Conservation (phyloP, 768 basidiomycete genomes). For the Lactarius pseudohatsudake region DNA sequence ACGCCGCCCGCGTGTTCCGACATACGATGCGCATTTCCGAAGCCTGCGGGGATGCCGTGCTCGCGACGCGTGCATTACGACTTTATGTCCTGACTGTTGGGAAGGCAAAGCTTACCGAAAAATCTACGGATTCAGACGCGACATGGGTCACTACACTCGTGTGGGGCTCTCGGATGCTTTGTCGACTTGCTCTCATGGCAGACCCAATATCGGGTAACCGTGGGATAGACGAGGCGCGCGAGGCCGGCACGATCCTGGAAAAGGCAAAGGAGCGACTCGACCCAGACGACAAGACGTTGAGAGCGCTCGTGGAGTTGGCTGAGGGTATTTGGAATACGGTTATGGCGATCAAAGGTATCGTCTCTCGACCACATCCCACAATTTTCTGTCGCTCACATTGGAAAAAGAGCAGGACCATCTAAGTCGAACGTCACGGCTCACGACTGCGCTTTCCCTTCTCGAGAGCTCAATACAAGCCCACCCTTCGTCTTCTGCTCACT, state of each 20-base stretch:
- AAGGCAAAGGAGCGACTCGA: slow-evolving; percentile 60
- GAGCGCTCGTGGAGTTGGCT: slow-evolving; percentile 60
- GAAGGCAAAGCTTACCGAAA: slow-evolving; percentile 70
- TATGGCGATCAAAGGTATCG: slow-evolving; percentile 70
- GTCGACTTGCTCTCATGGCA: slow-evolving; percentile 43
- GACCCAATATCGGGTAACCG: slow-evolving; percentile 23
- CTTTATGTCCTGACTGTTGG: slow-evolving; percentile 83
- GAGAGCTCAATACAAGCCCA: slow-evolving; percentile 46
- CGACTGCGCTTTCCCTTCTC: slow-evolving; percentile 54
- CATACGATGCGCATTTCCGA: slow-evolving; percentile 79
- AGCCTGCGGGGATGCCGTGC: slow-evolving; percentile 54
- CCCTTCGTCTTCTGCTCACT: slow-evolving; percentile 60
- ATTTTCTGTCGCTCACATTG: not conserved
- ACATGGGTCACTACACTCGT: slow-evolving; percentile 78
- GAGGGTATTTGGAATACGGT: slow-evolving; percentile 72
- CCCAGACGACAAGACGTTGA: slow-evolving; percentile 48
- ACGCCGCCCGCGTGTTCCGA: slow-evolving; percentile 80
- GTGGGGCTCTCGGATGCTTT: slow-evolving; percentile 77
- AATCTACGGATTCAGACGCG: slow-evolving; percentile 61
- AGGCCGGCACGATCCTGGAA: slow-evolving; percentile 60
- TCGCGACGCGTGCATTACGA: slow-evolving; percentile 73
- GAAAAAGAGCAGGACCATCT: slow-evolving; percentile 63
- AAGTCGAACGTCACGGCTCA: slow-evolving; percentile 58
- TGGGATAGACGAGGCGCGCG: slow-evolving; percentile 57
- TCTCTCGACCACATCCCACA: slow-evolving; percentile 19